Conservation (phyloP, 192 early-diverging fungal genomes). For the Spizellomyces punctatus region DNA sequence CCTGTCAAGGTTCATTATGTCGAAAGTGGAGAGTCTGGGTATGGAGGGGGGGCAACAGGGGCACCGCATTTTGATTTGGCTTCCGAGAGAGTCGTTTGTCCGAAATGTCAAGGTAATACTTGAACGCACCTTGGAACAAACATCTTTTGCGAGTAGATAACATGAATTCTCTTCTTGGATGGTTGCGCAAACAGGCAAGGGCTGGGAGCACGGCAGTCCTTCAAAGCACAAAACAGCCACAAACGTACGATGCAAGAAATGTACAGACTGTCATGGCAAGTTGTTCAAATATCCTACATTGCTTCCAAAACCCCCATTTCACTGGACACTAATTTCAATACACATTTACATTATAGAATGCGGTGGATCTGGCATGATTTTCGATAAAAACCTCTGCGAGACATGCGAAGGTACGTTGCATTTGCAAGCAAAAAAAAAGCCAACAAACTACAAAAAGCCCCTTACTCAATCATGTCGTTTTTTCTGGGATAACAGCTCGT, state of each 20-base stretch:
- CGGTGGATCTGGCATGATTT: constrained; percentile 25
- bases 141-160: background rate
- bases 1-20: constrained; percentile 16
- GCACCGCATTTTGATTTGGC: constrained; percentile 7
- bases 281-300: too few species aligned
- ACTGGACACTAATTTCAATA: background rate
- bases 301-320: background rate
- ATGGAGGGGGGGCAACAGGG: too few species aligned
- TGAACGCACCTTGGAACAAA: too few species aligned
- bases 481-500: background rate
- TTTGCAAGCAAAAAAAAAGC: background rate
- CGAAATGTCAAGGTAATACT: constrained; percentile 8
- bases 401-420: constrained; percentile 8
- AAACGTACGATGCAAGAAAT: constrained; percentile 23
- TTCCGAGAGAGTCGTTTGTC: constrained; percentile 8
- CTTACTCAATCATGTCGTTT: background rate
- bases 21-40: background rate
- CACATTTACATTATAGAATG: background rate
- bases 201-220: constrained; percentile 1
- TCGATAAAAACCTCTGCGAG: constrained; percentile 14
- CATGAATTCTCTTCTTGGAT: background rate
- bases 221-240: constrained; percentile 14
- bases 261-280: constrained; percentile 9
- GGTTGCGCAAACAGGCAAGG: background rate
- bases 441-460: too few species aligned